A percentile compares a stretch with the other conserved stretches of the same genome.
Evolutionary conservation across 176 grass and related monocot genomes (phyloP).

Genomic region (Hsuehochloa calcarea): DNA sequence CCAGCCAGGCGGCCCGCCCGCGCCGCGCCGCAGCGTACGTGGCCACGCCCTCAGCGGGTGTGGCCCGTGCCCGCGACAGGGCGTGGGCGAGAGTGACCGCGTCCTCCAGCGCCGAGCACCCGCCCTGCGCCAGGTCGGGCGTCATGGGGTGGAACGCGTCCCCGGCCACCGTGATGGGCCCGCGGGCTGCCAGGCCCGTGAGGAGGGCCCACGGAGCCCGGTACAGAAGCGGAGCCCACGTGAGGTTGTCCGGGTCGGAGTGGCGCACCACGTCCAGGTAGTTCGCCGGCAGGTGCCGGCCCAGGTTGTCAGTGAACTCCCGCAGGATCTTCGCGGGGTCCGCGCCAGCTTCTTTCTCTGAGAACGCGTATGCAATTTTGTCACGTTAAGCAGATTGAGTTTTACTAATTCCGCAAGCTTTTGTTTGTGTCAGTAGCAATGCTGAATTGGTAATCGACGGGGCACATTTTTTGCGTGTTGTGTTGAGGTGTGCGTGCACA

Average conservation of each 20-base stretch:
- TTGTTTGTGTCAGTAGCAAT: too few relatives aligned
- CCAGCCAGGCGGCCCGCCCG: constrained; percentile 38
- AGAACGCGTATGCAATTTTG: background rate
- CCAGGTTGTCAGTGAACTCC: constrained; percentile 47
- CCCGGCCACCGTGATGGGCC: constrained; percentile 44
- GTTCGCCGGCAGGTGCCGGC: constrained; percentile 32
- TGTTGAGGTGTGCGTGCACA: too few relatives aligned
- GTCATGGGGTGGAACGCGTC: constrained; percentile 68
- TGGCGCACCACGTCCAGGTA: constrained; percentile 44
- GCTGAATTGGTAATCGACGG: too few relatives aligned
- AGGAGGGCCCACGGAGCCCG: constrained; percentile 36
- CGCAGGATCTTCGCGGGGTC: constrained; percentile 29
- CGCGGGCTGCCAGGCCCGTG: background rate
- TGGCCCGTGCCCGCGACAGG: background rate
- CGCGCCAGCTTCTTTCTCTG: constrained; percentile 32
- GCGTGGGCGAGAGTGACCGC: constrained; percentile 37
- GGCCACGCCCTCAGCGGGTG: constrained; percentile 2
- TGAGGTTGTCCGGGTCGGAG: constrained; percentile 34
- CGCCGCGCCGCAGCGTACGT: constrained; percentile 32
- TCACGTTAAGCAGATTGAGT: too few relatives aligned
- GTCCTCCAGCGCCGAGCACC: constrained; percentile 59
- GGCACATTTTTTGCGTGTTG: too few relatives aligned
- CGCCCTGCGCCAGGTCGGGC: constrained; percentile 55
- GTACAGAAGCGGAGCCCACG: constrained; percentile 53
- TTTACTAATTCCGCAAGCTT: too few relatives aligned